phyloP scores from a whole-genome alignment of 75 land plant genomes.

The Larix kaempferi region DNA sequence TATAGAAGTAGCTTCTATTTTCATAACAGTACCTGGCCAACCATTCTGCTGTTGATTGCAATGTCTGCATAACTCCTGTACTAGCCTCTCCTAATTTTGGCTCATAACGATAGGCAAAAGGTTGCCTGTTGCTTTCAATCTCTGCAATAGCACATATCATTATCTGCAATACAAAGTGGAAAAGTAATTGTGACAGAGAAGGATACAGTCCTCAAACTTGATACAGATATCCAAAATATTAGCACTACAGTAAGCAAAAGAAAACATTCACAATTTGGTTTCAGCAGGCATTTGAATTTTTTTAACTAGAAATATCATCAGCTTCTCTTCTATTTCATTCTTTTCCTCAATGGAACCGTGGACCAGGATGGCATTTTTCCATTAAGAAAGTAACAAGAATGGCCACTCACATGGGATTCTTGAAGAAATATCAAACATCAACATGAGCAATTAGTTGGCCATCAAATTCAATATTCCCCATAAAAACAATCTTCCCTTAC shows the following conservation, averaged over 20 bases:
- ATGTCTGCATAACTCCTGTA: slow-evolving; percentile 77
- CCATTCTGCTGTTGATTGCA: slow-evolving; percentile 79
- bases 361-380: not conserved
- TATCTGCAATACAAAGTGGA: slow-evolving; percentile 33
- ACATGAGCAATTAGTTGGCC: not conserved
- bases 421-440: not conserved
- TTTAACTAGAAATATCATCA: not conserved
- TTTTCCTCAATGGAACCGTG: not conserved
- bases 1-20: not conserved
- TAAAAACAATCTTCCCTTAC: not conserved
- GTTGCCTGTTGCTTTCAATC: slow-evolving; percentile 83
- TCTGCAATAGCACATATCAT: slow-evolving; percentile 96
- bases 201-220: not conserved
- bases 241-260: not conserved
- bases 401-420: not conserved
- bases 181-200: not conserved
- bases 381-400: not conserved
- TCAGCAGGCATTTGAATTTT: not conserved
- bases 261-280: not conserved
- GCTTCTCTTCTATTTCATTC: not conserved
- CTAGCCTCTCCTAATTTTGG: slow-evolving; percentile 55
- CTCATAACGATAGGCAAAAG: slow-evolving; percentile 54
- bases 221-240: not conserved
- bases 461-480: not conserved
- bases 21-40: slow-evolving; percentile 46